These are phyloP conservation scores for Globisporangium nodosum DNA, from an alignment of 352 stramenopile species.

Conservation along the genomic window DNA sequence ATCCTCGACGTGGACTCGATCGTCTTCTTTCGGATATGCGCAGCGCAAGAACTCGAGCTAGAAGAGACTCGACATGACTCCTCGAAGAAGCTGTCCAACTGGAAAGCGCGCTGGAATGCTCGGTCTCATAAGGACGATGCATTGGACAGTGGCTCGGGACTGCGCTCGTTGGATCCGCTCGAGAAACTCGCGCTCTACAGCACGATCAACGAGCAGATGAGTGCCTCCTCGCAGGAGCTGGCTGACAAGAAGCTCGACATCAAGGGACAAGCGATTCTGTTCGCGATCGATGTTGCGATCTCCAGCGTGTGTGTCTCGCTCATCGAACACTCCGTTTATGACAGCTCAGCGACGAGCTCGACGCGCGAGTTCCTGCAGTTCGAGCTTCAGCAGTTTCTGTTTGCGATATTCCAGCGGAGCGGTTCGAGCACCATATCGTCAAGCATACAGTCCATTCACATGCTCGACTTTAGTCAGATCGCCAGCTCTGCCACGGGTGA, in stretches of 20 bases:
- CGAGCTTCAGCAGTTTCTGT: conserved; percentile 58
- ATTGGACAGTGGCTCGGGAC: conserved; percentile 2
- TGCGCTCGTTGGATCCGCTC: conserved; percentile 22
- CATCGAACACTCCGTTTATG: conserved; percentile 17
- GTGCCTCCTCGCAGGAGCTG: conserved; percentile 40
- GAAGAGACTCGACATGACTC: conserved; percentile 64
- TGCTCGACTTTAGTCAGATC: conserved; percentile 60
- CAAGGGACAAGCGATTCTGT: conserved; percentile 50
- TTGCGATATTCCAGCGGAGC: conserved; percentile 55
- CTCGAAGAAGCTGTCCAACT: conserved; percentile 56
- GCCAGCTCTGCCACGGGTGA: conserved; percentile 1
- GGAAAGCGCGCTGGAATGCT: conserved; percentile 63
- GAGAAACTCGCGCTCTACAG: conserved; percentile 58
- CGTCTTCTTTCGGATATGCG: conserved; percentile 77
- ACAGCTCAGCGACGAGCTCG: conserved; percentile 3
- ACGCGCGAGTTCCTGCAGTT: conserved; percentile 65
- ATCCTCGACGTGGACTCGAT: conserved; percentile 69
- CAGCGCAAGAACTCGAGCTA: conserved; percentile 53
- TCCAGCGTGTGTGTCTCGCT: conserved; percentile 47
- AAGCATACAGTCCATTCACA: conserved; percentile 54
- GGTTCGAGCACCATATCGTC: conserved; percentile 43
- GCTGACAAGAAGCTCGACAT: conserved; percentile 37
- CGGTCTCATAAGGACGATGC: conserved; percentile 11
- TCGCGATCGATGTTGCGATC: conserved; percentile 58
- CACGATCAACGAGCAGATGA: conserved; percentile 53